Evolutionary conservation across 1,284 basidiomycete genomes (phyloP), one percentile per base, ranked within the genome.

Genomic region (Anthracocystis setariae): DNA sequence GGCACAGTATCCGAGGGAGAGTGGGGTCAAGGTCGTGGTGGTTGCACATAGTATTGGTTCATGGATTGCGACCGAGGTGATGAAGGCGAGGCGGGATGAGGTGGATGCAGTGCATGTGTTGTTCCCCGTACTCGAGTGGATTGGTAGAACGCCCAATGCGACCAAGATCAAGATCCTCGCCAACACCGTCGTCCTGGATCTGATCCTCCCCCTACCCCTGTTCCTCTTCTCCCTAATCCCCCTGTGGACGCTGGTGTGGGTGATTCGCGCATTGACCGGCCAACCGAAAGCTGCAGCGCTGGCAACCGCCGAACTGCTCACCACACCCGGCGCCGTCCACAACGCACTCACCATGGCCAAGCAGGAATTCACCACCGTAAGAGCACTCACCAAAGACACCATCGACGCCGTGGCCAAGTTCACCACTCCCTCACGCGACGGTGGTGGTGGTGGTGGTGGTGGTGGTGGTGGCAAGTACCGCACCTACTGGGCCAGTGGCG

Each of bases 71-170:
- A 33, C 54, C 17, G 54, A 74, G 48, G 56, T 65, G 40, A 32
- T 78, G 7, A 59, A 74, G 35, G 53, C 49, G 23, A 47, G 70
- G 20, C 51, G 52, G 8, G 55, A 50, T 4, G 40, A 43, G 7
- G 52, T 79, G 21, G 69, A 68, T 23, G 70, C 56, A 3, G 5
- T 78, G 43, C 76, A 79, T 39, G 39, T 69, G 27, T 53, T 79
- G 35, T 79, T 79, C 23, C 78, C 78, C 1, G 72, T 76, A 15
- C 18, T 79, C 21, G 58, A 59, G 35, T 63, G 74, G 59, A 77
- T 79, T 32, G 70, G 59, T 3, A 32, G 53, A 8, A 72, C 76
- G 15, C 74, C 76, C 10, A 79, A 77, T 39, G 78, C 71, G 20
- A 29, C 48, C 0, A 42, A 42, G 27, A 51, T 79, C 32, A 32